phyloP scores from a whole-genome alignment of 306 rosid species.

The Citrullus amarus region DNA sequence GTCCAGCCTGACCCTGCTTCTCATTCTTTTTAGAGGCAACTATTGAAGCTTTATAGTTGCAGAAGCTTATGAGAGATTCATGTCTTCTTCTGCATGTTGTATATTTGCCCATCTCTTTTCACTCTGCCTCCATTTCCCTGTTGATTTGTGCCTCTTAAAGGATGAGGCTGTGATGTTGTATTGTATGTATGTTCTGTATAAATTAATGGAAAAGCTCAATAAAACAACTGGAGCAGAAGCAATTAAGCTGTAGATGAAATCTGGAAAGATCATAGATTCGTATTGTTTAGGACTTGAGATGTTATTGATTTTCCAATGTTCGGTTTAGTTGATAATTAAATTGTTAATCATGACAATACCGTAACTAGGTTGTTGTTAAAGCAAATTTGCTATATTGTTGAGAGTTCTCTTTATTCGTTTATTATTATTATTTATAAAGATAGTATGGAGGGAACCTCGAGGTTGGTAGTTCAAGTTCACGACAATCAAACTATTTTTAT shows the following conservation, averaged over 20 bases:
- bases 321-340: background rate
- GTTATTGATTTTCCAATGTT: background rate
- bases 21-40: slow-evolving; percentile 16
- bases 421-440: too few relatives aligned
- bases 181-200: background rate
- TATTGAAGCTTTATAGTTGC: slow-evolving; percentile 1
- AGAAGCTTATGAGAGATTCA: background rate
- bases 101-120: background rate
- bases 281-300: background rate
- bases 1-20: slow-evolving; percentile 20
- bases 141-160: background rate
- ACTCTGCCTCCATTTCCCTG: background rate
- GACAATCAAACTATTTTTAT: too few relatives aligned
- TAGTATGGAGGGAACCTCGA: too few relatives aligned
- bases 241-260: background rate
- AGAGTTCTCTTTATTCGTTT: too few relatives aligned
- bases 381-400: too few relatives aligned
- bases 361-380: too few relatives aligned
- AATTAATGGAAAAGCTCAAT: background rate
- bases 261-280: background rate
- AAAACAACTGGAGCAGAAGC: background rate
- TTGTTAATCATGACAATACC: too few relatives aligned
- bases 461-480: too few relatives aligned
- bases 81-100: background rate
- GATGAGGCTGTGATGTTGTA: background rate